Percentiles rank a stretch among this genome's conserved stretches.
Conservation (phyloP, 805 yeast genomes). For the Clavispora phyllophila region DNA sequence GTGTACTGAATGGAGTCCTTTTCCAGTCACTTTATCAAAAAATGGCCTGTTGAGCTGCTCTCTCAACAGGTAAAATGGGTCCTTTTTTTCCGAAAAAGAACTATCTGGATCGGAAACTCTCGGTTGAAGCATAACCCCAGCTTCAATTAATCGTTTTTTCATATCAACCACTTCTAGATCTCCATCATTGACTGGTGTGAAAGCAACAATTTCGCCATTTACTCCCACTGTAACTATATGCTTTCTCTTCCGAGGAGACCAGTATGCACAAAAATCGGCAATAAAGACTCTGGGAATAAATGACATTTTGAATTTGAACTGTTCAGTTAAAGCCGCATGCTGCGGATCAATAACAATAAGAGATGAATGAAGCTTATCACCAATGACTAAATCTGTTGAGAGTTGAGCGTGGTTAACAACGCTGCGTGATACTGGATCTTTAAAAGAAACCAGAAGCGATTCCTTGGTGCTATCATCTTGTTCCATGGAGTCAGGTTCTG, state of each 20-base stretch:
- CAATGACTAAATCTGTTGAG: constrained; percentile 21
- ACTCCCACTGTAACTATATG: constrained; percentile 28
- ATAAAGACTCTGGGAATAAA: constrained; percentile 30
- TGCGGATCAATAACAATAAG: constrained; percentile 21
- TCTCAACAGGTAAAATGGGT: constrained; percentile 12
- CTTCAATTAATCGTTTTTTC: constrained; percentile 1
- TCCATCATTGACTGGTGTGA: constrained; percentile 6
- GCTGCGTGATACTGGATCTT: constrained; percentile 31
- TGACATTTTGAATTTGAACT: constrained; percentile 17
- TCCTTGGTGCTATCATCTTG: background rate
- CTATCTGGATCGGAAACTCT: background rate
- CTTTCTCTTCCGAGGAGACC: constrained; percentile 13
- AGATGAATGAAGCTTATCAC: constrained; percentile 34
- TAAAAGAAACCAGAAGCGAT: constrained; percentile 13
- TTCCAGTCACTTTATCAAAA: constrained; percentile 33
- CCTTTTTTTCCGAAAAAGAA: background rate
- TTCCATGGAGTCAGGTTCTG: background rate
- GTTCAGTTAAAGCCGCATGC: constrained; percentile 3
- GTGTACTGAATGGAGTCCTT: constrained; percentile 31
- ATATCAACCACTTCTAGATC: constrained; percentile 14
- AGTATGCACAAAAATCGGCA: constrained; percentile 18
- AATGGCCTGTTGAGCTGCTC: constrained; percentile 31
- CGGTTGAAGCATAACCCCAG: background rate
- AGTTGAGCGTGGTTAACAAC: constrained; percentile 26
- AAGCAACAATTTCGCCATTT: constrained; percentile 30